Evolutionary conservation across 495 filamentous ascomycete species (phyloP).

Genomic region (Xylaria curta): DNA sequence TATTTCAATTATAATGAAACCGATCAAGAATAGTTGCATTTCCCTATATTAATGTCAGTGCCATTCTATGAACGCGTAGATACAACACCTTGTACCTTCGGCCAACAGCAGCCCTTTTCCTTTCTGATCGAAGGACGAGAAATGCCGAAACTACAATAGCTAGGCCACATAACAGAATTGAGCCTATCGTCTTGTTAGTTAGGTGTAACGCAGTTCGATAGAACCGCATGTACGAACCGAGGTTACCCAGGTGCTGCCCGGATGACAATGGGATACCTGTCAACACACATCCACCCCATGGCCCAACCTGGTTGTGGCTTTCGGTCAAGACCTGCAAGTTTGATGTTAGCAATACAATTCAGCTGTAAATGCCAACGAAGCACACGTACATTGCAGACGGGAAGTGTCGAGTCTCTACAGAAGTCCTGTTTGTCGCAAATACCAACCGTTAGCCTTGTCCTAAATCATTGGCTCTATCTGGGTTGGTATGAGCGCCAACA

Average conservation of each 20-base stretch:
- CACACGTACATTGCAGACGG: slow-evolving; percentile 90
- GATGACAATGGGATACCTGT: slow-evolving; percentile 72
- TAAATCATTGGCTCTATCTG: background rate
- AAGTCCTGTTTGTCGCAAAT: slow-evolving; percentile 69
- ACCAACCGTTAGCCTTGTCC: slow-evolving; percentile 9
- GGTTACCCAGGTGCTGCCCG: slow-evolving; percentile 73
- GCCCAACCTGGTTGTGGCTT: slow-evolving; percentile 50
- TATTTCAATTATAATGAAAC: slow-evolving; percentile 87
- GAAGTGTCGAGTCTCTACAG: slow-evolving; percentile 94
- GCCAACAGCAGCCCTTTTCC: slow-evolving; percentile 92
- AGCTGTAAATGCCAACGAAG: slow-evolving; percentile 31
- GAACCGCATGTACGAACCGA: slow-evolving; percentile 66
- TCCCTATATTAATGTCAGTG: slow-evolving; percentile 66
- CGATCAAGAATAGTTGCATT: slow-evolving; percentile 90
- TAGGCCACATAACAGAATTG: slow-evolving; percentile 81
- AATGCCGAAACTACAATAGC: slow-evolving; percentile 71
- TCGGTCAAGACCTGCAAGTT: slow-evolving; percentile 52
- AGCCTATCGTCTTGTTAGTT: slow-evolving; percentile 62
- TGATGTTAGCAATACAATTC: slow-evolving; percentile 22
- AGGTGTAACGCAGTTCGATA: background rate
- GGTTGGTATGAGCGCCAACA: background rate
- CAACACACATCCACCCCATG: slow-evolving; percentile 72
- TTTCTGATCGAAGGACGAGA: slow-evolving; percentile 81
- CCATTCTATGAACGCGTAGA: background rate
- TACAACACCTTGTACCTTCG: slow-evolving; percentile 67